Evolutionary conservation across 331 rosid species (phyloP).

Genomic region (Quercus lobata): DNA sequence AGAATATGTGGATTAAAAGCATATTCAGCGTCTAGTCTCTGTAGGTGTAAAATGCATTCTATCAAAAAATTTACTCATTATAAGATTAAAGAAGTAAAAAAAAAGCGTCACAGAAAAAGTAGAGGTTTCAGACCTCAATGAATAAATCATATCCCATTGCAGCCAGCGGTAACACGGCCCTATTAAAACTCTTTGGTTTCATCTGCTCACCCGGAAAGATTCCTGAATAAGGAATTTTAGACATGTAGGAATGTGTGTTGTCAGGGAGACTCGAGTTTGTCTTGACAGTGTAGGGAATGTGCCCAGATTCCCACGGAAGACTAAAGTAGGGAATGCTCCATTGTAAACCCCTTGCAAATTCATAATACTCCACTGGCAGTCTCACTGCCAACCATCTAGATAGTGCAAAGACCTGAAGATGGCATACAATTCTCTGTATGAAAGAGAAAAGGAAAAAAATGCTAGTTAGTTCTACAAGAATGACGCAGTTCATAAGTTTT

Average conservation of each 20-base stretch:
- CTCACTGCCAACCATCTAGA: constrained; percentile 72
- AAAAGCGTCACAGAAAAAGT: background rate
- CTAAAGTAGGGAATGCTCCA: constrained; percentile 78
- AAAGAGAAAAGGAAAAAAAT: constrained; percentile 10
- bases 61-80: background rate
- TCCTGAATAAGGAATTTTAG: constrained; percentile 29
- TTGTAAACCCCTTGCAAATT: constrained; percentile 57
- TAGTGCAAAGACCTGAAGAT: constrained; percentile 80
- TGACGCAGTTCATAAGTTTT: background rate
- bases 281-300: constrained; percentile 21
- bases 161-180: constrained; percentile 67
- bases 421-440: constrained; percentile 79
- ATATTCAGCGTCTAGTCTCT: constrained; percentile 76
- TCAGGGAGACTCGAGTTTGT: constrained; percentile 42
- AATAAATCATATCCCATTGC: constrained; percentile 63
- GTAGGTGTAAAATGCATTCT: constrained; percentile 23
- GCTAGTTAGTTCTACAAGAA: constrained; percentile 11
- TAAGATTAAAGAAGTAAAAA: background rate
- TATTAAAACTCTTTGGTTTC: constrained; percentile 26
- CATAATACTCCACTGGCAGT: constrained; percentile 75
- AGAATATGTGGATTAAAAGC: constrained; percentile 41
- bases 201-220: constrained; percentile 27
- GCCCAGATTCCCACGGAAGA: constrained; percentile 75
- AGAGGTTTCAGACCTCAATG: constrained; percentile 57
- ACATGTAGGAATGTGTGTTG: constrained; percentile 28